Conservation (phyloP, 805 yeast genomes). For the Suhomyces emberorum region DNA sequence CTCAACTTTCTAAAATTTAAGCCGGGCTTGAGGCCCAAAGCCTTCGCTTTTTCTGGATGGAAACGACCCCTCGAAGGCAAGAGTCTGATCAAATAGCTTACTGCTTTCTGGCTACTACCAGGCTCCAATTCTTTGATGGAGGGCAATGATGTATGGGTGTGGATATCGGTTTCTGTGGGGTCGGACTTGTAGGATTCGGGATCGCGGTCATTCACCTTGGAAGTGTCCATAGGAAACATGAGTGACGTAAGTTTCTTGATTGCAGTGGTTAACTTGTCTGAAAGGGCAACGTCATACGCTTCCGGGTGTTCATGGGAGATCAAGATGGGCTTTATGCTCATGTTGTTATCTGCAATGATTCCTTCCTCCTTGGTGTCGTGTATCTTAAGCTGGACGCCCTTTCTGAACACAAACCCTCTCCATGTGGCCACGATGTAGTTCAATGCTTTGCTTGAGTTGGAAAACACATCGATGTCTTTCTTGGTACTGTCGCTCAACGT, state of each 20-base stretch:
- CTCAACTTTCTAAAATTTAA: conserved; percentile 56
- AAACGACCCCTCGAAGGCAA: conserved; percentile 76
- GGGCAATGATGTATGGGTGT: conserved; percentile 36
- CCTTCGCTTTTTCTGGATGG: conserved; percentile 58
- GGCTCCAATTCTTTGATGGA: conserved; percentile 16
- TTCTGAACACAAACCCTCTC: conserved; percentile 83
- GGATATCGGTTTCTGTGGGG: conserved; percentile 36
- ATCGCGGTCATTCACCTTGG: conserved; percentile 33
- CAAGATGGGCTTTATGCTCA: conserved; percentile 38
- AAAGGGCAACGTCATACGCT: not conserved
- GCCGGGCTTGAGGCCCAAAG: conserved; percentile 68
- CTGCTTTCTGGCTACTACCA: conserved; percentile 42
- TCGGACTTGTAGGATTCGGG: conserved; percentile 37
- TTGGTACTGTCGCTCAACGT: conserved; percentile 79
- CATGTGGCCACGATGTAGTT: conserved; percentile 68
- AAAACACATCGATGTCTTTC: conserved; percentile 51
- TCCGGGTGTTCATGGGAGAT: conserved; percentile 12
- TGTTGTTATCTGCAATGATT: conserved; percentile 33
- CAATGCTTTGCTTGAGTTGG: conserved; percentile 33
- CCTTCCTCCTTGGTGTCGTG: conserved; percentile 27
- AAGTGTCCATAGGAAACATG: conserved; percentile 58
- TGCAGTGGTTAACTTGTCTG: conserved; percentile 10
- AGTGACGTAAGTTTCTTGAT: conserved; percentile 40
- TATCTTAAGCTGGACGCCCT: conserved; percentile 54
- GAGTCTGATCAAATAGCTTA: conserved; percentile 67